Percentiles rank a stretch among this genome's conserved stretches.
These are phyloP conservation scores for Phytophthora fragariae DNA, from an alignment of 352 stramenopile genomes.

Conservation along the genomic window DNA sequence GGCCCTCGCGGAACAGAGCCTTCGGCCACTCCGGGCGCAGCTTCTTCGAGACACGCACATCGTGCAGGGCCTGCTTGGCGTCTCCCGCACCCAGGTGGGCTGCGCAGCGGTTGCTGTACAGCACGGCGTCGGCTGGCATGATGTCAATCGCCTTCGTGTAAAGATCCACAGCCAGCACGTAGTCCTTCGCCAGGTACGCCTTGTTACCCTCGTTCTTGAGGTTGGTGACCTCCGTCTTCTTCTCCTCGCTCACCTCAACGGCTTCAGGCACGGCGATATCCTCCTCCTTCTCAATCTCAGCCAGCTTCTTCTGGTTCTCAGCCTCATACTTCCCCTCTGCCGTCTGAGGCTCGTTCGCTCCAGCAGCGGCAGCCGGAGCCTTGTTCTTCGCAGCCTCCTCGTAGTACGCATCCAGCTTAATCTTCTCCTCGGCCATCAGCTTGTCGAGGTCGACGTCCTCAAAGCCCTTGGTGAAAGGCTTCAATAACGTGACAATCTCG, in stretches of 20 bases:
- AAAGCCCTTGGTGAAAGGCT: slow-evolving; percentile 72
- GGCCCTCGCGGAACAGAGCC: slow-evolving; percentile 83
- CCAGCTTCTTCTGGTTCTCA: slow-evolving; percentile 51
- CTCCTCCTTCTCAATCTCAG: slow-evolving; percentile 50
- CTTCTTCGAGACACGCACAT: slow-evolving; percentile 84
- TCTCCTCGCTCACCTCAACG: slow-evolving; percentile 33
- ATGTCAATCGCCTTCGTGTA: slow-evolving; percentile 77
- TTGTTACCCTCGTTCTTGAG: slow-evolving; percentile 81
- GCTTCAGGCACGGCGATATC: slow-evolving; percentile 42
- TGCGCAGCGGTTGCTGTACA: slow-evolving; percentile 89
- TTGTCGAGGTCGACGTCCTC: slow-evolving; percentile 57
- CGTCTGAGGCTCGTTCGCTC: slow-evolving; percentile 31
- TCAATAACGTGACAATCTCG: slow-evolving; percentile 67
- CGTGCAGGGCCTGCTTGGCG: slow-evolving; percentile 72
- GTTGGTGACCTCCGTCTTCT: slow-evolving; percentile 46
- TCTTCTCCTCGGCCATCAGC: slow-evolving; percentile 72
- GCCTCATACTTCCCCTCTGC: slow-evolving; percentile 49
- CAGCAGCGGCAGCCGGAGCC: slow-evolving; percentile 1
- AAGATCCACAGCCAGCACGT: slow-evolving; percentile 47
- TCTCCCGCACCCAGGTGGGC: slow-evolving; percentile 66
- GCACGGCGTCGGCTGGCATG: slow-evolving; percentile 59
- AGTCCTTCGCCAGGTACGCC: slow-evolving; percentile 76
- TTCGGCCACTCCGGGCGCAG: slow-evolving; percentile 86
- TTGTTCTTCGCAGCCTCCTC: slow-evolving; percentile 52
- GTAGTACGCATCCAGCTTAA: slow-evolving; percentile 68